Evolutionary conservation across 441 rosid genomes (phyloP).

Genomic region (Gossypium gossypioides): DNA sequence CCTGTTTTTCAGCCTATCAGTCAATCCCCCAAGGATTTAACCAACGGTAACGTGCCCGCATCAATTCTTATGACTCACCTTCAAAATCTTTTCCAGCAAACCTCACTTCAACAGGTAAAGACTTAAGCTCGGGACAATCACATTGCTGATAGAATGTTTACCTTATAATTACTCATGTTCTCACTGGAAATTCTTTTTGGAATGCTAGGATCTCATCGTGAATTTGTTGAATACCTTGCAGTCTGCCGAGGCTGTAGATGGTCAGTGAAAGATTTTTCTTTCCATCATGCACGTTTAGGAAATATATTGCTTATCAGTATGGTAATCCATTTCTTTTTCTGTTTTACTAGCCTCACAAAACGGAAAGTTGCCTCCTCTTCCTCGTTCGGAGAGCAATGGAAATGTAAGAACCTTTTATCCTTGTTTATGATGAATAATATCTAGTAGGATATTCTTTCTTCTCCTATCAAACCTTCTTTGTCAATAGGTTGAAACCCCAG

Average conservation of each 20-base stretch:
- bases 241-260: conserved; percentile 47
- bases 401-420: conserved; percentile 36
- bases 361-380: conserved; percentile 76
- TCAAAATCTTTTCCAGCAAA: conserved; percentile 85
- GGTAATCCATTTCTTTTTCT: background rate
- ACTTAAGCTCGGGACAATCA: background rate
- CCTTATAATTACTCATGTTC: background rate
- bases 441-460: background rate
- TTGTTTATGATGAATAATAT: background rate
- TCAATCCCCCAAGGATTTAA: conserved; percentile 50
- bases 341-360: conserved; percentile 54
- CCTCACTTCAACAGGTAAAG: conserved; percentile 74
- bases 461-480: conserved; percentile 13
- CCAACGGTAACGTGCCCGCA: conserved; percentile 30
- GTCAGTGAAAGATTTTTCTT: conserved; percentile 34
- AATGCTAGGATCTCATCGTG: conserved; percentile 61
- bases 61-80: conserved; percentile 63
- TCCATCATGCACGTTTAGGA: background rate
- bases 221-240: conserved; percentile 61
- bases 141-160: conserved; percentile 2
- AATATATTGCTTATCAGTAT: conserved; percentile 2
- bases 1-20: conserved; percentile 37
- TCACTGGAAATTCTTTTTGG: conserved; percentile 16
- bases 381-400: conserved; percentile 64
- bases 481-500: conserved; percentile 50